Base-by-base conservation (phyloP, 345 rosid species). In the Xanthoceras sorbifolium region DNA sequence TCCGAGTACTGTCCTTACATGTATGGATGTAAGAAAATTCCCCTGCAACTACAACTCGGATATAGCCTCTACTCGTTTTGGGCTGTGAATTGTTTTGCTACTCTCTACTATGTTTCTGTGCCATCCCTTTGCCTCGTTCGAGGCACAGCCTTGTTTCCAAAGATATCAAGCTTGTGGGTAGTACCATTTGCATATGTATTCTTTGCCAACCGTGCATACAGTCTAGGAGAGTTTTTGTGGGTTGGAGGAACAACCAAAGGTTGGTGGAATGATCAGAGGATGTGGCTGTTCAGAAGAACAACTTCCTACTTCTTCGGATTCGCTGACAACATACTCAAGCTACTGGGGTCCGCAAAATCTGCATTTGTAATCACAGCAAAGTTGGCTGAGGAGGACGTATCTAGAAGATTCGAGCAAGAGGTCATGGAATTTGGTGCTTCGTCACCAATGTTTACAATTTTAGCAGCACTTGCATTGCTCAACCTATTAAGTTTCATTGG, bases 241-340 rank as follows among this genome's bases (percentile, higher is more conserved):
- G 34, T 70, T 20, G 77, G 67, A n/a, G 82, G 86, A 36, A 87
- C 90, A 12, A 4, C 81, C 26, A 67, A 12, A 6, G 87, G 87
- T 12, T 82, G 89, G 92, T 89, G 84, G 84, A 81, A 82, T 57
- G 86, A 74, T 0, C 86, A 82, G 40, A 79, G 89, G 59, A 81
- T 71, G 25, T 81, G 89, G 87, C 5, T 84, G 75, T 89, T 80
- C 71, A 84, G 74, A 69, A 80, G 89, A 81, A 84, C 86, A 59
- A 82, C 82, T 60, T 81, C 92, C 22, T 84, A 81, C 76, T 76
- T 87, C 8, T 84, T 87, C 10, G 86, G 77, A 54, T 85, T 84
- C 80, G 2, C 46, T 0, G 79, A 85, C 68, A 75, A 72, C 76
- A 61, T 85, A 28, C 50, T 80, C 38, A 84, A 77, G 82, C 50